Evolutionary conservation across 2,329 filamentous ascomycete species (phyloP).

Genomic region (Cladophialophora chaetospira): DNA sequence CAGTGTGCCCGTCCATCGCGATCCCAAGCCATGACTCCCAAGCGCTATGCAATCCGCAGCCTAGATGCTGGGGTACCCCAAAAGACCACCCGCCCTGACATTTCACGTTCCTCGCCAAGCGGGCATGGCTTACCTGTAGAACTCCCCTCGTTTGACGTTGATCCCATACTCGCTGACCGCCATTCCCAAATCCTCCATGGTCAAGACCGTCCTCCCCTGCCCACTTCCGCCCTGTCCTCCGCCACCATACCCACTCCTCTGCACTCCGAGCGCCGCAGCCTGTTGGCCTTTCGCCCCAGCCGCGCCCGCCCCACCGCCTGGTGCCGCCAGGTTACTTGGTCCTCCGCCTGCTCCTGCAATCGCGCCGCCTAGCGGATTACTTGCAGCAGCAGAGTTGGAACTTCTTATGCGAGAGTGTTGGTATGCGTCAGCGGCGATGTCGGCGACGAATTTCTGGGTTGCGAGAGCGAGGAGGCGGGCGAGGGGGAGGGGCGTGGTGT

Average conservation of each 20-base stretch:
- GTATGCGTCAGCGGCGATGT: slow-evolving; percentile 95
- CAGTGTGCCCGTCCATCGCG: too few relatives aligned
- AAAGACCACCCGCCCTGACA: too few relatives aligned
- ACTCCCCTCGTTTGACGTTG: slow-evolving; percentile 95
- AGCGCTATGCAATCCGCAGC: slow-evolving; percentile 13
- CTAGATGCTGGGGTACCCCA: too few relatives aligned
- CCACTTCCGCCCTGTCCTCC: slow-evolving; percentile 80
- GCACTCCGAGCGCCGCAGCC: slow-evolving; percentile 65
- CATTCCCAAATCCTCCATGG: slow-evolving; percentile 99
- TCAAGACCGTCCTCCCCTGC: slow-evolving; percentile 89
- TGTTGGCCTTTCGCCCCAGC: slow-evolving; percentile 53
- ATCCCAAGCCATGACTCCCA: slow-evolving; percentile 6
- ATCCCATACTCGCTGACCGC: slow-evolving; percentile 97
- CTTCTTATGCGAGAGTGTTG: slow-evolving; percentile 95
- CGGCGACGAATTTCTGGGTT: slow-evolving; percentile 98
- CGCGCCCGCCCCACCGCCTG: slow-evolving; percentile 46
- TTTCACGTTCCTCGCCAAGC: too few relatives aligned
- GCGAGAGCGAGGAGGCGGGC: slow-evolving; percentile 91
- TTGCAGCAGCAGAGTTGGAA: slow-evolving; percentile 81
- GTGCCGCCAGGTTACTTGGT: slow-evolving; percentile 25
- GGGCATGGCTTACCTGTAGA: slow-evolving; percentile 68
- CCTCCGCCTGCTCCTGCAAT: slow-evolving; percentile 53
- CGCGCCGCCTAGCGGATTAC: slow-evolving; percentile 81
- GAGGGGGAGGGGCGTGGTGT: slow-evolving; percentile 74
- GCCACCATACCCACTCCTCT: slow-evolving; percentile 78